These are phyloP conservation scores for Blastobotrys raffinosifermentans DNA, from an alignment of 1,139 yeast species.

Conservation along the genomic window DNA sequence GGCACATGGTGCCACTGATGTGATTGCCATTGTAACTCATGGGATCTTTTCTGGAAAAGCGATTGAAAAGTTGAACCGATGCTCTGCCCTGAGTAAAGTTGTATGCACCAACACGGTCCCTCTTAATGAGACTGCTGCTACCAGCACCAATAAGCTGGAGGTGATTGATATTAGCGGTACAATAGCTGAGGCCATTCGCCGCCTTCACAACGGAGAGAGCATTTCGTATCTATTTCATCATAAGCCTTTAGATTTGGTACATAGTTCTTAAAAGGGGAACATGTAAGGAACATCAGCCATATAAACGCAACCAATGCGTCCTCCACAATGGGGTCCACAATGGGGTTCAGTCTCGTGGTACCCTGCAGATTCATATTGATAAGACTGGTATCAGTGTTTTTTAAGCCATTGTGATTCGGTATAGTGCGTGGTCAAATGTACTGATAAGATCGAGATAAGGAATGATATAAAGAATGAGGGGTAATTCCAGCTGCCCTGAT, in stretches of 20 bases:
- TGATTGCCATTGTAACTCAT: constrained; percentile 92
- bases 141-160: constrained; percentile 46
- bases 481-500: neutral
- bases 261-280: neutral
- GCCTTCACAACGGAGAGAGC: constrained; percentile 96
- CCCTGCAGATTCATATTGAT: too few species aligned
- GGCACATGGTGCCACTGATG: constrained; percentile 72
- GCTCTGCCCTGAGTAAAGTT: constrained; percentile 64
- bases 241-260: constrained; percentile 40
- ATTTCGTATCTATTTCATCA: constrained; percentile 84
- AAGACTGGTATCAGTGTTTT: too few species aligned
- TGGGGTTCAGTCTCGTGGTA: too few species aligned
- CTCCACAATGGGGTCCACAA: too few species aligned
- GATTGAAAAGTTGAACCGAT: constrained; percentile 63
- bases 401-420: too few species aligned
- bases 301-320: too few species aligned
- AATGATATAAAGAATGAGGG: neutral
- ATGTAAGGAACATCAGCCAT: too few species aligned
- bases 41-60: constrained; percentile 90
- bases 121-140: constrained; percentile 38
- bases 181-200: constrained; percentile 86
- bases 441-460: neutral
- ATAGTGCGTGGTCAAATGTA: too few species aligned
- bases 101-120: constrained; percentile 96
- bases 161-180: constrained; percentile 76